Percentiles rank a stretch among this genome's conserved stretches.
Evolutionary conservation across 225 moss, liverwort and hornwort species (phyloP).

Genomic region (Pseudisothecium myosuroides): DNA sequence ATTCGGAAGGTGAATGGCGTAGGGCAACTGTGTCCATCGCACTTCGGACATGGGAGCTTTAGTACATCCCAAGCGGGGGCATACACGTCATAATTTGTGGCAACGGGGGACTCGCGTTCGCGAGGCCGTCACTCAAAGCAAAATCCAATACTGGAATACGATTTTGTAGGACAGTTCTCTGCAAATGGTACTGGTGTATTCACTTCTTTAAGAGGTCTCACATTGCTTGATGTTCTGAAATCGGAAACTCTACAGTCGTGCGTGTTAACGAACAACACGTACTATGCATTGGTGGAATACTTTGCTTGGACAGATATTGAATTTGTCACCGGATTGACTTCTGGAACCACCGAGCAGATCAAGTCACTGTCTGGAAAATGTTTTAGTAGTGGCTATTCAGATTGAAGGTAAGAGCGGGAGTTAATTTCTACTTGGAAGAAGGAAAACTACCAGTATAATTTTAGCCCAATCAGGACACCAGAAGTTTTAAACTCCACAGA

Average conservation of each 20-base stretch:
- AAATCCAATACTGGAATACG: neutral
- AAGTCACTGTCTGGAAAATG: neutral
- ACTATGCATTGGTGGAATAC: neutral
- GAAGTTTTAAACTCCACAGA: neutral
- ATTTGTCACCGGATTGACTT: neutral
- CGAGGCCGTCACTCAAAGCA: neutral
- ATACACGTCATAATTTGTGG: conserved; percentile 11
- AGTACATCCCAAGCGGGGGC: neutral
- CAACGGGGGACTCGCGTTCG: conserved; percentile 7
- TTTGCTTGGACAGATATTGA: neutral
- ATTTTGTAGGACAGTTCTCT: no score
- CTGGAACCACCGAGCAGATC: neutral
- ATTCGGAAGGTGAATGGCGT: neutral
- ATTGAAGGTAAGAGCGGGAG: neutral
- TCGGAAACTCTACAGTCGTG: neutral
- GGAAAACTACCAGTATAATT: neutral
- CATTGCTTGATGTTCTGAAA: neutral
- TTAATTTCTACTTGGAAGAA: neutral
- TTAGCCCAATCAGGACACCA: neutral
- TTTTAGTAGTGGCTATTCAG: neutral
- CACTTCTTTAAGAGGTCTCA: neutral
- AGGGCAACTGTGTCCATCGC: neutral
- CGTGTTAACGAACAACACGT: neutral
- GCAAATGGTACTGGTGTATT: neutral
- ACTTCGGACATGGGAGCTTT: neutral